A percentile compares a stretch with the other conserved stretches of the same genome.
Conservation (phyloP, 2,329 filamentous ascomycete species). For the Monilinia fructigena region DNA sequence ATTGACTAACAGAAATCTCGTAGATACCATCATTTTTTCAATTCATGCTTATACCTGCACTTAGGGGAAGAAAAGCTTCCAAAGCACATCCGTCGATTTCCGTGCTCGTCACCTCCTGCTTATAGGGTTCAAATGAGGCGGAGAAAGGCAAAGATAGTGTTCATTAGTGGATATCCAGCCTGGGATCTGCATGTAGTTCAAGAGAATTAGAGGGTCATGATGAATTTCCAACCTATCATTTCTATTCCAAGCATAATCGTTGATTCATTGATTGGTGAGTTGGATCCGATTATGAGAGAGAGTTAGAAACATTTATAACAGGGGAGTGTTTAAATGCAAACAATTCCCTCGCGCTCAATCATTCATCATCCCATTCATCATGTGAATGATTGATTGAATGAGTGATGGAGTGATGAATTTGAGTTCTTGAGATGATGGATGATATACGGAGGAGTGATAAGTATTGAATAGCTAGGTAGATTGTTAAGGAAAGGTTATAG, state of each 20-base stretch:
- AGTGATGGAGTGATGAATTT: no score
- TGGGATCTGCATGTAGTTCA: constrained; percentile 6
- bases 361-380: no score
- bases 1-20: constrained; percentile 11
- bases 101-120: constrained; percentile 18
- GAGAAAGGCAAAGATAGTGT: constrained; percentile 1
- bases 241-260: constrained; percentile 2
- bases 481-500: no score
- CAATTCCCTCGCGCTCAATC: no score
- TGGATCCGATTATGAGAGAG: no score
- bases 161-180: not conserved
- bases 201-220: constrained; percentile 7
- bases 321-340: not conserved
- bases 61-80: constrained; percentile 17
- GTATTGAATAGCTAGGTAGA: no score
- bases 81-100: constrained; percentile 10
- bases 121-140: constrained; percentile 19
- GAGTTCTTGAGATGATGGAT: not conserved
- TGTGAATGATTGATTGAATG: no score
- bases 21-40: not conserved
- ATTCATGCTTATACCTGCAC: constrained; percentile 15
- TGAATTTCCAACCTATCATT: constrained; percentile 2
- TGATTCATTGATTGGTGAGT: constrained; percentile 1
- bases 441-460: no score
- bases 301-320: not conserved